A percentile compares a stretch with the other conserved stretches of the same genome.
Conservation (phyloP, 1,139 yeast species). For the Candida sanyaensis region DNA sequence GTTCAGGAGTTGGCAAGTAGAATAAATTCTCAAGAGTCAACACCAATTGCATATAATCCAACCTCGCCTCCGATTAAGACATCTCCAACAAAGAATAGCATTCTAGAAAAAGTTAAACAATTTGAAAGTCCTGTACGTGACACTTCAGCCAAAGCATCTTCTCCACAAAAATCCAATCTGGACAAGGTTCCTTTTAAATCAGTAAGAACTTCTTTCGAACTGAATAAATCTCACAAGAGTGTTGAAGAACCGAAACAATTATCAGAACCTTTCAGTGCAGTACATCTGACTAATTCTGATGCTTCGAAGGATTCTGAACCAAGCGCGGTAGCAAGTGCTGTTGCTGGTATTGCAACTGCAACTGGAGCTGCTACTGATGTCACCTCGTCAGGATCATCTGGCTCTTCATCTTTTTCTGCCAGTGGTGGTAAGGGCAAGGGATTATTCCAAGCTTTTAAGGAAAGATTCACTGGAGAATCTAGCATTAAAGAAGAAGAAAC, state of each 20-base stretch:
- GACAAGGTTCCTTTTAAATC: conserved; percentile 7
- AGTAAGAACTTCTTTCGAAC: conserved; percentile 10
- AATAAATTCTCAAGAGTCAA: conserved; percentile 4
- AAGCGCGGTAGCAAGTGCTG: conserved; percentile 5
- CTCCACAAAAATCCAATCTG: conserved; percentile 8
- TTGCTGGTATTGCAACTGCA: conserved; percentile 9
- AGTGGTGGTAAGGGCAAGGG: conserved; percentile 26
- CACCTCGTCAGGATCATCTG: conserved; percentile 5
- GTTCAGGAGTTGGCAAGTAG: conserved; percentile 1
- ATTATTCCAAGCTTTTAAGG: conserved; percentile 37
- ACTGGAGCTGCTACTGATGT: conserved; percentile 5
- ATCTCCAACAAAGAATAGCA: conserved; percentile 13
- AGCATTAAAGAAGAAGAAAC: conserved; percentile 5
- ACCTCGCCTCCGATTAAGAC: conserved; percentile 5
- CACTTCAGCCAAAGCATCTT: conserved; percentile 6
- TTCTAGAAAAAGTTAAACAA: conserved; percentile 41
- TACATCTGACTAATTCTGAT: conserved; percentile 3
- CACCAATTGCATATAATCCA: conserved; percentile 2
- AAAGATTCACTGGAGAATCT: conserved; percentile 23
- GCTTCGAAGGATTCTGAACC: conserved; percentile 11
- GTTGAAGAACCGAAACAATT: conserved; percentile 12
- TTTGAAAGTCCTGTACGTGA: conserved; percentile 31
- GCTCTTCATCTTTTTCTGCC: background rate
- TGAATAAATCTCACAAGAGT: conserved; percentile 1
- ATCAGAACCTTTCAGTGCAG: conserved; percentile 19